Evolutionary conservation across 208 protist species (phyloP).

Genomic region (Acanthamoeba royreba): DNA sequence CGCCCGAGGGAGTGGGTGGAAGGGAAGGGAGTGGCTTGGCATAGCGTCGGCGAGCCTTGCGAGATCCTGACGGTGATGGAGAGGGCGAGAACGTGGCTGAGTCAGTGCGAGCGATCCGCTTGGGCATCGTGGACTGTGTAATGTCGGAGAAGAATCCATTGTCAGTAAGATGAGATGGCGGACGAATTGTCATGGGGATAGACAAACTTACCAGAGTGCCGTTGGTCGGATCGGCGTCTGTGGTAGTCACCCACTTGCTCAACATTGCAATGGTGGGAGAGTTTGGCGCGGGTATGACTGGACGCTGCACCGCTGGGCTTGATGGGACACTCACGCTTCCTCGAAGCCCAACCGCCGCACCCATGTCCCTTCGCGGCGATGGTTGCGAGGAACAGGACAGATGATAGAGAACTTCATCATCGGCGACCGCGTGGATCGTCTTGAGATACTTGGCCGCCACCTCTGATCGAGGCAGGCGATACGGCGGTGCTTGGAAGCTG

Average conservation of each 20-base stretch:
- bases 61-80: not conserved
- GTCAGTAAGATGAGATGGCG: not conserved
- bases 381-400: not conserved
- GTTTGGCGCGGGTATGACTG: not conserved
- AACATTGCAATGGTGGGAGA: not conserved
- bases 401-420: conserved; percentile 19
- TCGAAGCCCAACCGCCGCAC: not conserved
- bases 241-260: not conserved
- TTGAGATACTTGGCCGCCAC: not conserved
- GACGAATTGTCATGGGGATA: too few relatives aligned
- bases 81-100: not conserved
- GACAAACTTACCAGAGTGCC: too few relatives aligned
- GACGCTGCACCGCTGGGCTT: not conserved
- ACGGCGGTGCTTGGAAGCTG: not conserved
- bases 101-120: not conserved
- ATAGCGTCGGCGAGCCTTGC: not conserved
- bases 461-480: not conserved
- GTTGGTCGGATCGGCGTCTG: not conserved
- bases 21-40: not conserved
- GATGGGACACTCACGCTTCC: not conserved
- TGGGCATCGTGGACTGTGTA: not conserved
- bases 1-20: too few relatives aligned
- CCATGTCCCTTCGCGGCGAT: not conserved
- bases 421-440: not conserved
- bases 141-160: not conserved